Percentiles rank a stretch among this genome's conserved stretches.
phyloP scores from a whole-genome alignment of 345 rosid species.

The Citrus reticulata region DNA sequence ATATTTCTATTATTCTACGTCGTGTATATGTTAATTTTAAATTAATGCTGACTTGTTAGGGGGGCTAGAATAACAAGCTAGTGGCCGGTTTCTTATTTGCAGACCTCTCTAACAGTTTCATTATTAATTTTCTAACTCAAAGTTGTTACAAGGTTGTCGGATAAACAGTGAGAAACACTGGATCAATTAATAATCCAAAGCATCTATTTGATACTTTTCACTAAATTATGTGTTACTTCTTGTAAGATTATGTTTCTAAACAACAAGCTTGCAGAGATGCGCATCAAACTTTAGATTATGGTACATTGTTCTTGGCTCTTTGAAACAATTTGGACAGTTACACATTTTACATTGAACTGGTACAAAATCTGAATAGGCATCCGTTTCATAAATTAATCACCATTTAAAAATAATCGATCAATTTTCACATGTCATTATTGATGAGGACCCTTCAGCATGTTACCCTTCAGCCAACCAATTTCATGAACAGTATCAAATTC shows the following conservation, averaged over 20 bases:
- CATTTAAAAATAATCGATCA: background rate
- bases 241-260: background rate
- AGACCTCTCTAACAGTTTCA: background rate
- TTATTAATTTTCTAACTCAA: background rate
- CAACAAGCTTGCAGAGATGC: background rate
- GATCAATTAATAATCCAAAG: background rate
- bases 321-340: background rate
- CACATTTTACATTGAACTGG: background rate
- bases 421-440: too few species aligned
- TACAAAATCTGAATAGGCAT: background rate
- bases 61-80: too few species aligned
- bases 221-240: background rate
- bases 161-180: background rate
- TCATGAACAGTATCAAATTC: too few species aligned
- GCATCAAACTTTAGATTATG: background rate
- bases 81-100: too few species aligned
- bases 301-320: conserved; percentile 1
- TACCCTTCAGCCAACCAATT: too few species aligned
- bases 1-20: too few species aligned
- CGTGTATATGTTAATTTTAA: too few species aligned
- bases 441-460: too few species aligned
- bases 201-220: background rate
- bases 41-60: too few species aligned
- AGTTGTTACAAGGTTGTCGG: background rate
- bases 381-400: background rate